These are phyloP conservation scores for Amylostereum chailletii DNA, from an alignment of 1,284 basidiomycete species.

Conservation along the genomic window DNA sequence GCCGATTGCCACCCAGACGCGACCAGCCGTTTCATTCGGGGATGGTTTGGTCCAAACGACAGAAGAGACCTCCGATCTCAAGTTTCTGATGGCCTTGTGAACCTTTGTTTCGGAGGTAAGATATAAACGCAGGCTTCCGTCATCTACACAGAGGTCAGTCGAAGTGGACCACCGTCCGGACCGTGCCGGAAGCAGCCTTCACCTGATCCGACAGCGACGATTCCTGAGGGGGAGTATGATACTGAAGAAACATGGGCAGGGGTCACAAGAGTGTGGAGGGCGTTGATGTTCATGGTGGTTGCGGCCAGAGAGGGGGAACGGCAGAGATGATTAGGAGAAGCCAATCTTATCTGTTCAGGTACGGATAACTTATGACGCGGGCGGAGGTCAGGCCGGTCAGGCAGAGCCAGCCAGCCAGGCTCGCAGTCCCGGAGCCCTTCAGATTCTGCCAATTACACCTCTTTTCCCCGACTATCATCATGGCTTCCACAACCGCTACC, in stretches of 20 bases:
- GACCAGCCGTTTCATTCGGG: slow-evolving; percentile 26
- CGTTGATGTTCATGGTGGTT: background rate
- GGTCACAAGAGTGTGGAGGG: slow-evolving; percentile 2
- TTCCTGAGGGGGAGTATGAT: slow-evolving; percentile 3
- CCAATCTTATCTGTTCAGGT: background rate
- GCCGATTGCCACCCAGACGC: slow-evolving; percentile 58
- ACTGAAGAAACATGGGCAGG: slow-evolving; percentile 12
- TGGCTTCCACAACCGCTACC: slow-evolving; percentile 24
- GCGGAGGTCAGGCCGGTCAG: no score
- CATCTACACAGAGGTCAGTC: slow-evolving; percentile 32
- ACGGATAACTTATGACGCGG: no score
- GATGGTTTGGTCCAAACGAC: slow-evolving; percentile 35
- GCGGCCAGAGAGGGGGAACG: background rate
- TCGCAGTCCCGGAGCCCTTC: background rate
- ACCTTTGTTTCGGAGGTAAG: slow-evolving; percentile 50
- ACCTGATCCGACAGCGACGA: slow-evolving; percentile 12
- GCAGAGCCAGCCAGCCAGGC: background rate
- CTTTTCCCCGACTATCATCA: slow-evolving; percentile 4
- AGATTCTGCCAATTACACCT: background rate
- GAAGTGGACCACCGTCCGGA: slow-evolving; percentile 1
- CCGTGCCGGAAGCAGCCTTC: background rate
- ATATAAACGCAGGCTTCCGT: slow-evolving; percentile 65
- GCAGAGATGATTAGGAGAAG: background rate
- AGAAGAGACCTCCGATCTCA: slow-evolving; percentile 53
- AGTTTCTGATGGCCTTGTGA: slow-evolving; percentile 49